Conservation (phyloP, 805 yeast genomes). For the Candida ovalis region DNA sequence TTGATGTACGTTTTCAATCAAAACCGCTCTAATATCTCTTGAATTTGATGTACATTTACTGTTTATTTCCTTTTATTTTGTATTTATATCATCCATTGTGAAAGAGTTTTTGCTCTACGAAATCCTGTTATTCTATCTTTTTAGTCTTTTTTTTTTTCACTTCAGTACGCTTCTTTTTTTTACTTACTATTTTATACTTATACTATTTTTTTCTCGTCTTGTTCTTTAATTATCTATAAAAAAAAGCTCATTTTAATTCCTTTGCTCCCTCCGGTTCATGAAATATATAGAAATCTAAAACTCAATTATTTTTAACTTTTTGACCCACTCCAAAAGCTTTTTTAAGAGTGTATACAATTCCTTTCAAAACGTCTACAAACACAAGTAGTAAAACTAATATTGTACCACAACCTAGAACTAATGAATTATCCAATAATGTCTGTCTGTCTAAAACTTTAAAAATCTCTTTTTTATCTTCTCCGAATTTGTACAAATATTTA, state of each 20-base stretch:
- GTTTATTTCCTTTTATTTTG: no score
- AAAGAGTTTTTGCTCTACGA: no score
- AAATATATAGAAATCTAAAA: neutral
- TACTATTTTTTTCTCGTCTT: no score
- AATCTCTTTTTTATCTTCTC: slow-evolving; percentile 32
- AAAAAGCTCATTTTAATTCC: no score
- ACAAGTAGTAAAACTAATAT: slow-evolving; percentile 10
- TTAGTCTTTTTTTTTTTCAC: no score
- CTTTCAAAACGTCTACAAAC: neutral
- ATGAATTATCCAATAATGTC: slow-evolving; percentile 47
- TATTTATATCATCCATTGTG: no score
- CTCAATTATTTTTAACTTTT: neutral
- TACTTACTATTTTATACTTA: no score
- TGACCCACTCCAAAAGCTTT: neutral
- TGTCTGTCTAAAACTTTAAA: slow-evolving; percentile 36
- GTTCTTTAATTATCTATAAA: neutral
- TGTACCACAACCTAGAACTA: slow-evolving; percentile 8
- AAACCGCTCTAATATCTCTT: no score
- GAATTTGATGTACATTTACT: no score
- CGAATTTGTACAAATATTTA: slow-evolving; percentile 21
- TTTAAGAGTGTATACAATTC: neutral
- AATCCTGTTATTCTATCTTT: no score
- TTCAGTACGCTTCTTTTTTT: no score
- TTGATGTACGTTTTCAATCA: no score
- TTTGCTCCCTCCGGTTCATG: neutral